phyloP scores from a whole-genome alignment of 73 alveolate species.

The Paramecium caudatum region DNA sequence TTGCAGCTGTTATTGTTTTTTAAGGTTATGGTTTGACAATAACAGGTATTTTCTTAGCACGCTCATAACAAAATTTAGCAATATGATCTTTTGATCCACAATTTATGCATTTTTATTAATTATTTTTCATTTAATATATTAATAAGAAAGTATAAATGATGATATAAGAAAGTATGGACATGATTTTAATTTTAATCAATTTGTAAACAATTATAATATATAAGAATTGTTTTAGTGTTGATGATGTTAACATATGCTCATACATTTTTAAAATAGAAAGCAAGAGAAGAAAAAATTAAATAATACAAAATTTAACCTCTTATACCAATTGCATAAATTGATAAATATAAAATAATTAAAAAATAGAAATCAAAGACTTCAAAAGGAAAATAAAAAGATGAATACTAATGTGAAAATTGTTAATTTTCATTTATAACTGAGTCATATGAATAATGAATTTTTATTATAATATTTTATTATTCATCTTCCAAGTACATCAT shows the following conservation, averaged over 20 bases:
- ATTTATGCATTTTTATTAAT: slow-evolving; percentile 5
- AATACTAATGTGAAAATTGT: slow-evolving; percentile 52
- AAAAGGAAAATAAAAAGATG: slow-evolving; percentile 32
- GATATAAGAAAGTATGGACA: slow-evolving; percentile 32
- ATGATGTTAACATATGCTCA: neutral
- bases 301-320: neutral
- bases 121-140: too few relatives aligned
- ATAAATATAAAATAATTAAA: slow-evolving; percentile 20
- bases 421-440: slow-evolving; percentile 6
- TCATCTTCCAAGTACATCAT: slow-evolving; percentile 72
- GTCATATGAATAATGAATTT: neutral
- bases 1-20: neutral
- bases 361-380: slow-evolving; percentile 23
- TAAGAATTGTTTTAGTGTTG: slow-evolving; percentile 4
- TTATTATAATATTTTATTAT: neutral
- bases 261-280: neutral
- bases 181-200: slow-evolving; percentile 11
- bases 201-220: neutral
- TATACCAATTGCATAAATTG: slow-evolving; percentile 44
- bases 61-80: slow-evolving; percentile 50
- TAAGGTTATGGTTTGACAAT: neutral
- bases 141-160: too few relatives aligned
- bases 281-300: neutral
- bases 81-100: slow-evolving; percentile 57
- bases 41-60: slow-evolving; percentile 7